Conservation (phyloP, 225 moss, liverwort and hornwort genomes). For the Pseudoscleropodium purum region DNA sequence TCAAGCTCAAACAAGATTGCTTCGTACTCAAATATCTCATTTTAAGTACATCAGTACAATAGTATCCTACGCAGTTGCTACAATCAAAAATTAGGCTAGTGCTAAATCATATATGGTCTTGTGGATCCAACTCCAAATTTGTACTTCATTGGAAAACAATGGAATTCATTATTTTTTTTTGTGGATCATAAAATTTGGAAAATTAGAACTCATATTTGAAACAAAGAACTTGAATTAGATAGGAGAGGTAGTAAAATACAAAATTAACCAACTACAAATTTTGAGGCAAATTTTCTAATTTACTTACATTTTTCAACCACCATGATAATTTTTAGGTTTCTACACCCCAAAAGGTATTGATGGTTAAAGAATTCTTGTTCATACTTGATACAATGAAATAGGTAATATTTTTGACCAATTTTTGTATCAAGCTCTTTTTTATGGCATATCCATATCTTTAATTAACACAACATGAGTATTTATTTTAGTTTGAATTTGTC, state of each 20-base stretch:
- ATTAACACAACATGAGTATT: not conserved
- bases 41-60: not conserved
- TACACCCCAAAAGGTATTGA: not conserved
- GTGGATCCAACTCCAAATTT: not conserved
- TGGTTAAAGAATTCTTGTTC: not conserved
- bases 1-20: accelerated
- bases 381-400: not conserved
- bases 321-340: not conserved
- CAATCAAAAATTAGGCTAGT: accelerated
- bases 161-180: not conserved
- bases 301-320: not conserved
- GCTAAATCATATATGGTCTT: not conserved
- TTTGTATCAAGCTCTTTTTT: not conserved
- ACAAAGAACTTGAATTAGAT: not conserved
- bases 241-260: not conserved
- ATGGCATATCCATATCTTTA: not conserved
- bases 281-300: not conserved
- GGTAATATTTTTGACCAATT: not conserved
- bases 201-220: not conserved
- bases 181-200: not conserved
- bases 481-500: not conserved
- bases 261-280: not conserved
- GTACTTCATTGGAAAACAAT: accelerated
- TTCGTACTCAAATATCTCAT: not conserved
- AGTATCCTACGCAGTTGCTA: not conserved